Evolutionary conservation across 768 basidiomycete genomes (phyloP).

Genomic region (Candolleomyces aberdarensis): DNA sequence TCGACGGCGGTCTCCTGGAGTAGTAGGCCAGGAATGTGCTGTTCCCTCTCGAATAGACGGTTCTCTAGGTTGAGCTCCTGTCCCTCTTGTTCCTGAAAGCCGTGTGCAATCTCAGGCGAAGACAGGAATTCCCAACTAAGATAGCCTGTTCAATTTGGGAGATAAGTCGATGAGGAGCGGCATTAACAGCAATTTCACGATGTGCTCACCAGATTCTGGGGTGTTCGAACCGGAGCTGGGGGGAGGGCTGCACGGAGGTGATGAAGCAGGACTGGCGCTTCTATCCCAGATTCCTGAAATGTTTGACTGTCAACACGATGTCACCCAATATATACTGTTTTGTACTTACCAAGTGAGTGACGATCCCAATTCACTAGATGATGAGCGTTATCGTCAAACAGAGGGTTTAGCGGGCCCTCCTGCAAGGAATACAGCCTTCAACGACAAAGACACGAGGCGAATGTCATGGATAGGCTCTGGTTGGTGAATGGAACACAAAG

Average conservation of each 20-base stretch:
- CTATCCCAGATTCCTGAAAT: background rate
- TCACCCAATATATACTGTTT: background rate
- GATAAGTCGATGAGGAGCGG: background rate
- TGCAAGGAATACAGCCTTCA: background rate
- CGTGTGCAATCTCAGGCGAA: background rate
- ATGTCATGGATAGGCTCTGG: background rate
- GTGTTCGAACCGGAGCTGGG: background rate
- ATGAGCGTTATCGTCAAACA: background rate
- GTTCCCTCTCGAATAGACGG: background rate
- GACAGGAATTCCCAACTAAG: background rate
- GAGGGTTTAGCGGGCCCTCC: background rate
- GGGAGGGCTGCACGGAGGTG: background rate
- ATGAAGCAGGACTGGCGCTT: background rate
- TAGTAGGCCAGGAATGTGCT: background rate
- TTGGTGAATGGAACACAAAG: background rate
- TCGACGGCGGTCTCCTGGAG: background rate
- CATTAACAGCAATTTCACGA: background rate
- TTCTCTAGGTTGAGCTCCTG: background rate
- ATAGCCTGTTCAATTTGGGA: background rate
- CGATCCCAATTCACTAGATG: background rate
- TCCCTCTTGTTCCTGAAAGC: background rate
- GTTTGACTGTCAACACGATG: background rate
- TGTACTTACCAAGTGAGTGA: background rate
- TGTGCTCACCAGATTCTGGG: background rate
- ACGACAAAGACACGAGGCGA: slow-evolving; percentile 1